These are phyloP conservation scores for Triticum turgidum DNA, from an alignment of 176 grass and related monocot species.

Conservation along the genomic window DNA sequence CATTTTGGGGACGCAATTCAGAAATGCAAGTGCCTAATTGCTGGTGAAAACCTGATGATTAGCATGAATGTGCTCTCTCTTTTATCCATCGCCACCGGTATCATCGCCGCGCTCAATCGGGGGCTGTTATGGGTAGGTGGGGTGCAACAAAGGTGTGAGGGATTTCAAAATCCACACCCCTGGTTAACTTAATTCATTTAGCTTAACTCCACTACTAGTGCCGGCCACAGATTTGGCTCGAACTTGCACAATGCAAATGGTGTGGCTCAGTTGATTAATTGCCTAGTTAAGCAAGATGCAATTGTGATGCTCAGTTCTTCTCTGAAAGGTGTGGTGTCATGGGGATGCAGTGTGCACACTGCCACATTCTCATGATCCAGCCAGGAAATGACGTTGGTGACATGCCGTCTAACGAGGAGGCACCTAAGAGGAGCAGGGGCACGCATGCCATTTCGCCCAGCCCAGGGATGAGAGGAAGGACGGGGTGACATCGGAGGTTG, in stretches of 20 bases:
- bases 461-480: neutral
- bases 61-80: neutral
- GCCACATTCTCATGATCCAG: slow-evolving; percentile 6
- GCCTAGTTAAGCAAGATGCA: neutral
- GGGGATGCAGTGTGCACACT: neutral
- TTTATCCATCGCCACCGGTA: slow-evolving; percentile 22
- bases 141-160: slow-evolving; percentile 60
- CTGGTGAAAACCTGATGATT: neutral
- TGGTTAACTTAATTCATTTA: neutral
- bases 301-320: neutral
- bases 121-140: slow-evolving; percentile 73
- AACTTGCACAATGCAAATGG: neutral
- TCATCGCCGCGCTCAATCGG: neutral
- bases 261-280: neutral
- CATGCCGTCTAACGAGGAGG: neutral
- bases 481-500: slow-evolving; percentile 15
- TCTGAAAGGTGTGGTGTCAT: slow-evolving; percentile 16
- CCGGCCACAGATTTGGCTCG: neutral
- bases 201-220: neutral
- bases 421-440: neutral
- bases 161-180: neutral
- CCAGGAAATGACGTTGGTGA: neutral
- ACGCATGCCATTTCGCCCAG: neutral
- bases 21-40: neutral
- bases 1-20: neutral